phyloP scores from a whole-genome alignment of 2,329 filamentous ascomycete species.

The Aspergillus viridinutans region DNA sequence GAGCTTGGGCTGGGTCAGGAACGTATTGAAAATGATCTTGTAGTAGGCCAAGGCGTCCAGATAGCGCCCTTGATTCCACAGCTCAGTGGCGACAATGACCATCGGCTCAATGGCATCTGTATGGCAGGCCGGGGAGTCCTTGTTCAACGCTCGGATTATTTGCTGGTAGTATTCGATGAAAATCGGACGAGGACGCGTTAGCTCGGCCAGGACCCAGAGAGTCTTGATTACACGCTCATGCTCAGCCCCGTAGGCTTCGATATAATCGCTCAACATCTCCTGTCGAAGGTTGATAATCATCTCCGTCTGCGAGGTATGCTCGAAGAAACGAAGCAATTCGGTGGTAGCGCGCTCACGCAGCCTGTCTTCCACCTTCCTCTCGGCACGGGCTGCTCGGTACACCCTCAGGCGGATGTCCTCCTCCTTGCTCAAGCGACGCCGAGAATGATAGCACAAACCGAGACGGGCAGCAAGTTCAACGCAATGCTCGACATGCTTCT shows the following conservation, averaged over 20 bases:
- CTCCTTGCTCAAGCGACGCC: constrained; percentile 33
- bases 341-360: constrained; percentile 24
- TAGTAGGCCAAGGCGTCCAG: constrained; percentile 35
- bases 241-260: constrained; percentile 30
- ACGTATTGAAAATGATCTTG: constrained; percentile 34
- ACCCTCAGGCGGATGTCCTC: constrained; percentile 34
- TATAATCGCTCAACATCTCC: constrained; percentile 38
- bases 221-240: constrained; percentile 35
- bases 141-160: constrained; percentile 36
- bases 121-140: constrained; percentile 30
- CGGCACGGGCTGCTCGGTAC: constrained; percentile 31
- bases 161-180: constrained; percentile 39
- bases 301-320: constrained; percentile 30
- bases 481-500: constrained; percentile 41
- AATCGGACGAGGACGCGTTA: constrained; percentile 35
- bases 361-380: constrained; percentile 30
- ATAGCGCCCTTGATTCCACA: constrained; percentile 37
- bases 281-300: constrained; percentile 35
- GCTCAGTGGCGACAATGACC: constrained; percentile 35
- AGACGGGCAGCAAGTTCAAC: constrained; percentile 47
- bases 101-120: constrained; percentile 38
- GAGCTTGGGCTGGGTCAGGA: constrained; percentile 27
- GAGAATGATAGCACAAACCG: constrained; percentile 43
- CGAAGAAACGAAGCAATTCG: constrained; percentile 28
- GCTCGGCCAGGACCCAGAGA: constrained; percentile 35